Evolutionary conservation across 306 rosid genomes (phyloP), one percentile per base, ranked within the genome.

Genomic region (Carpinus viminea): DNA sequence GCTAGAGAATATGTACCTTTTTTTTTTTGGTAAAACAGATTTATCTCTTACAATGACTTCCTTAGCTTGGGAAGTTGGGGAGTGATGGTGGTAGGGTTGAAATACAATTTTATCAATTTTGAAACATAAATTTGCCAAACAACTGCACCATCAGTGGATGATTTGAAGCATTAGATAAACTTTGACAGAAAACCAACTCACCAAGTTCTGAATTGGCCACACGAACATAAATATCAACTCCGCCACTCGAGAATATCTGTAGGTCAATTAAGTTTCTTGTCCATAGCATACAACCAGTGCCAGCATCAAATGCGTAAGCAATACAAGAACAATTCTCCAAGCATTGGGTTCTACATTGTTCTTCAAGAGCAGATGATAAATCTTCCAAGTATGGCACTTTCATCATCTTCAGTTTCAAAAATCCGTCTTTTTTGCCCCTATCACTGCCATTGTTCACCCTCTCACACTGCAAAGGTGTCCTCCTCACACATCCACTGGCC

Each of bases 271-370:
- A 38, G 51, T 2, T 11, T 54, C 65, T 4, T 2, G 18, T 54
- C 76, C 76, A 34, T 17, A n/a, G 36, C 64, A 54, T 54, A 10
- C 36, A 54, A 21, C 52, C 52, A 15, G n/a, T 36, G 36, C 17
- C 83, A 74, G 83, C 18, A 47, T 79, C 83, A 69, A 47, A 86
- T 47, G 85, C 86, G 74, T 86, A 70, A 2, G 81, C 85, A 74
- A 6, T 12, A 65, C 89, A 86, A 12, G 86, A 79, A 52, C 89
- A 86, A 48, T 86, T 86, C 38, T 50, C 4, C 69, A 76, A 80
- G 77, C 86, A 86, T 43, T 47, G 34, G 0, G 8, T 31, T 17
- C 79, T 52, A 69, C 89, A 83, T 12, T 82, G 41, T 2, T 26
- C 46, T n/a, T 78, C 83, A 6, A 2, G 2, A 31, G 34, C 34